phyloP scores from a whole-genome alignment of 257 asterid species.

The Ballota nigra region DNA sequence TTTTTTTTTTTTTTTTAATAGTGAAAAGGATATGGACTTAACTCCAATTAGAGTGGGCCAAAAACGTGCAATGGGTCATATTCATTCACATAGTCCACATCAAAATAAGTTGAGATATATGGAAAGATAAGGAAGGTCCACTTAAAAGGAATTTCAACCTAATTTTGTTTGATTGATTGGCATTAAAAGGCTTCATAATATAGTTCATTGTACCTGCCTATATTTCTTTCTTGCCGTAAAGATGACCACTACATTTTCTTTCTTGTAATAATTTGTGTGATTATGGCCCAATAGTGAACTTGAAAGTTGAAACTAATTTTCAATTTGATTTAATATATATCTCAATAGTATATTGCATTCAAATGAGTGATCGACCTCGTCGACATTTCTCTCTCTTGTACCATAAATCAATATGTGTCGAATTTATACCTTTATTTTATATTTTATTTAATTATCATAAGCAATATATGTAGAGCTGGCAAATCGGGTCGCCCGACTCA shows the following conservation, averaged over 20 bases:
- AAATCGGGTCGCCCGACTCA: too few species aligned
- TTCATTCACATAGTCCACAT: slow-evolving; percentile 1
- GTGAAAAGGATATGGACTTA: background rate
- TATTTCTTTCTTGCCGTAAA: background rate
- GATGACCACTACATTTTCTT: background rate
- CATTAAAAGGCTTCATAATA: background rate
- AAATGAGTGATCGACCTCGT: too few species aligned
- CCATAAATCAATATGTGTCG: too few species aligned
- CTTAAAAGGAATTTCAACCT: slow-evolving; percentile 5
- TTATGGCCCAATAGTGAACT: background rate
- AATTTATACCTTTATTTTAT: too few species aligned
- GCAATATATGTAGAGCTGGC: too few species aligned
- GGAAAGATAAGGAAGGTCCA: slow-evolving; percentile 3
- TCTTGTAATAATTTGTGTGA: background rate
- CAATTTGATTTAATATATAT: too few species aligned
- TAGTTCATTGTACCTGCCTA: slow-evolving; percentile 15
- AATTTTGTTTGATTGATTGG: background rate
- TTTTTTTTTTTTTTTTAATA: background rate
- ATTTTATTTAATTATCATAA: too few species aligned
- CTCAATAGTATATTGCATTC: too few species aligned
- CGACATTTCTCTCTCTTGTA: too few species aligned
- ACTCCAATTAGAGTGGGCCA: background rate
- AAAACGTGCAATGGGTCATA: background rate
- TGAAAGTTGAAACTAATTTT: background rate
- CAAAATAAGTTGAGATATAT: background rate